A percentile compares a stretch with the other conserved stretches of the same genome.
These are phyloP conservation scores for Coemansia erecta DNA, from an alignment of 192 early-diverging fungal genomes.

Conservation along the genomic window DNA sequence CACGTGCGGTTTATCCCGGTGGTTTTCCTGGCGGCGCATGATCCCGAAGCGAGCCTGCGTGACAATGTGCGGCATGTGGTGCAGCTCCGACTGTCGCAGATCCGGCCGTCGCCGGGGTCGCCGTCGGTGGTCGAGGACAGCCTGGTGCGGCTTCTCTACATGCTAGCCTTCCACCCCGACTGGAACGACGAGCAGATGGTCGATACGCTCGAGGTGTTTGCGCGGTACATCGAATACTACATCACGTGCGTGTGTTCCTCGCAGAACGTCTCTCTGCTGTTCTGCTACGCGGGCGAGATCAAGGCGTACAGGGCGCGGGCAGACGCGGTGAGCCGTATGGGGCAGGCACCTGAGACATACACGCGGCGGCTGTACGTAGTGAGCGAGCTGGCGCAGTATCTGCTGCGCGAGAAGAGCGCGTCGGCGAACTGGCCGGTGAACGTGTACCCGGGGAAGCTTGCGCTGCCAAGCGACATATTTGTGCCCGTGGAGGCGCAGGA, in stretches of 20 bases:
- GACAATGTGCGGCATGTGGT: slow-evolving; percentile 61
- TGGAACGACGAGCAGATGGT: slow-evolving; percentile 56
- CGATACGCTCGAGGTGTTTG: slow-evolving; percentile 49
- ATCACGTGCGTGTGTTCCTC: slow-evolving; percentile 70
- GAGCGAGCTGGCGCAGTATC: slow-evolving; percentile 76
- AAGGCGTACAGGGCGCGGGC: slow-evolving; percentile 69
- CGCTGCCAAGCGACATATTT: slow-evolving; percentile 70
- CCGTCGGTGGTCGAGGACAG: slow-evolving; percentile 60
- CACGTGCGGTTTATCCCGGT: slow-evolving; percentile 68
- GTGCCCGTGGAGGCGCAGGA: slow-evolving; percentile 17
- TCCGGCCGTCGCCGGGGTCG: slow-evolving; percentile 38
- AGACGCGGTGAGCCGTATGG: too few relatives aligned
- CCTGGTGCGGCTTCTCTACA: slow-evolving; percentile 64
- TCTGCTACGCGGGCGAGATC: slow-evolving; percentile 67
- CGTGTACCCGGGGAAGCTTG: slow-evolving; percentile 71
- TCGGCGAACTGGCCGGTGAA: slow-evolving; percentile 74
- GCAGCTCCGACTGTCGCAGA: slow-evolving; percentile 58
- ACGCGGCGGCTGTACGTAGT: slow-evolving; percentile 73
- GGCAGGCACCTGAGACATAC: slow-evolving; percentile 1
- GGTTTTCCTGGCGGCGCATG: slow-evolving; percentile 80
- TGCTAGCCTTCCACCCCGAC: slow-evolving; percentile 86
- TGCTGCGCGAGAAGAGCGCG: slow-evolving; percentile 76
- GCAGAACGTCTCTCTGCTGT: slow-evolving; percentile 85
- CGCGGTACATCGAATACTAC: slow-evolving; percentile 84
- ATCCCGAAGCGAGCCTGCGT: slow-evolving; percentile 72